phyloP scores from a whole-genome alignment of 768 basidiomycete genomes.

The Tylopilus intermedius region DNA sequence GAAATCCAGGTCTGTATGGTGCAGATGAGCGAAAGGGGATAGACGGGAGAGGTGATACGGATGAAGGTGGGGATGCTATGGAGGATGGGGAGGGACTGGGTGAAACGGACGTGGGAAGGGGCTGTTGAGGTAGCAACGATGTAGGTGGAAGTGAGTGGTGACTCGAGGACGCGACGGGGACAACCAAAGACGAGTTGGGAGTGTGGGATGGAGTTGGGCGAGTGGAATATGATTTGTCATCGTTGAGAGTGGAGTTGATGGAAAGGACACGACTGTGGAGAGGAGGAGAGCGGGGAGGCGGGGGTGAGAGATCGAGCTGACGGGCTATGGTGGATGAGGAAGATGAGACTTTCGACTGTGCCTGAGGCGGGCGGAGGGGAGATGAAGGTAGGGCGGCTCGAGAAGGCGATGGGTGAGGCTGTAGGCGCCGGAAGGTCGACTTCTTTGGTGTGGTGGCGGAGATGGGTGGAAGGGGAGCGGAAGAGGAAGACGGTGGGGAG shows the following conservation, averaged over 20 bases:
- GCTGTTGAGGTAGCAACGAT: constrained; percentile 10
- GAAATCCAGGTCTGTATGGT: constrained; percentile 88
- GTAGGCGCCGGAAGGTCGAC: constrained; percentile 50
- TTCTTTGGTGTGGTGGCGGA: constrained; percentile 19
- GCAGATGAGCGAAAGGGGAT: constrained; percentile 33
- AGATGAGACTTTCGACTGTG: constrained; percentile 17
- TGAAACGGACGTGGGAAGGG: constrained; percentile 2
- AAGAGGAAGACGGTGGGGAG: constrained; percentile 8
- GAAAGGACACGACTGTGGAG: constrained; percentile 30
- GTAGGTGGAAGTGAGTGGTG: constrained; percentile 9
- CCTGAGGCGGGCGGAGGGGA: constrained; percentile 29
- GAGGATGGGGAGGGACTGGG: constrained; percentile 20
- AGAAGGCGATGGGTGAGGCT: constrained; percentile 28
- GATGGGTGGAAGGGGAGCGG: constrained; percentile 2
- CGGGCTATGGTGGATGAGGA: constrained; percentile 17
- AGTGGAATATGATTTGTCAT: constrained; percentile 1
- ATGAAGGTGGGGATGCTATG: constrained; percentile 20
- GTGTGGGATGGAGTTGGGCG: constrained; percentile 13
- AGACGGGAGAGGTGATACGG: constrained; percentile 22
- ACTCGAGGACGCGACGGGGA: background rate
- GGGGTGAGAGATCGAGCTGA: constrained; percentile 22
- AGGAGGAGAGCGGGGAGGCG: constrained; percentile 25
- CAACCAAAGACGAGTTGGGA: background rate
- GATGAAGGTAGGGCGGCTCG: constrained; percentile 29
- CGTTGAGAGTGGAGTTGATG: constrained; percentile 21